phyloP scores from a whole-genome alignment of 257 asterid genomes.

The Solanum verrucosum region DNA sequence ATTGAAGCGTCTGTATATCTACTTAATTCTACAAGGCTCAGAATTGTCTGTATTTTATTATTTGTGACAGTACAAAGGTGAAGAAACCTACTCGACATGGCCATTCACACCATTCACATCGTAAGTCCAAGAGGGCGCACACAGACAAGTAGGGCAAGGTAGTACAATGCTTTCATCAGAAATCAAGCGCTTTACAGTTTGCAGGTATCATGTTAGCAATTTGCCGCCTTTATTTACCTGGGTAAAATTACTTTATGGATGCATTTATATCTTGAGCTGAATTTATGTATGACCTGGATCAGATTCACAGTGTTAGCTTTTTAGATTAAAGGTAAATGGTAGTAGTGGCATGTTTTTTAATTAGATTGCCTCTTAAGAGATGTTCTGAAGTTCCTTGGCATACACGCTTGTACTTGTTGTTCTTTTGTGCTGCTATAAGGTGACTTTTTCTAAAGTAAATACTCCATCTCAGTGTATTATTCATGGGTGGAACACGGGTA shows the following conservation, averaged over 20 bases:
- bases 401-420: neutral
- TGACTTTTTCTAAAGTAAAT: neutral
- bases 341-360: neutral
- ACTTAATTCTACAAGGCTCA: neutral
- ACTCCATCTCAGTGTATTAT: neutral
- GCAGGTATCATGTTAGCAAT: neutral
- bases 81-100: constrained; percentile 23
- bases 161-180: neutral
- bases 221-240: neutral
- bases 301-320: neutral
- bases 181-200: neutral
- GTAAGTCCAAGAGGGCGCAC: constrained; percentile 32
- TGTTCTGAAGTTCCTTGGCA: neutral
- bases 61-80: constrained; percentile 34
- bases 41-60: neutral
- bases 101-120: constrained; percentile 28
- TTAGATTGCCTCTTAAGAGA: neutral
- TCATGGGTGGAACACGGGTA: neutral
- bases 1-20: neutral
- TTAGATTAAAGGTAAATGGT: neutral
- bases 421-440: neutral
- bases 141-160: constrained; percentile 23
- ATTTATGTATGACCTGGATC: neutral
- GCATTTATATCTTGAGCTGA: neutral
- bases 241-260: neutral